These are phyloP conservation scores for Macrophomina pseudophaseolina DNA, from an alignment of 2,329 filamentous ascomycete genomes.

Conservation along the genomic window DNA sequence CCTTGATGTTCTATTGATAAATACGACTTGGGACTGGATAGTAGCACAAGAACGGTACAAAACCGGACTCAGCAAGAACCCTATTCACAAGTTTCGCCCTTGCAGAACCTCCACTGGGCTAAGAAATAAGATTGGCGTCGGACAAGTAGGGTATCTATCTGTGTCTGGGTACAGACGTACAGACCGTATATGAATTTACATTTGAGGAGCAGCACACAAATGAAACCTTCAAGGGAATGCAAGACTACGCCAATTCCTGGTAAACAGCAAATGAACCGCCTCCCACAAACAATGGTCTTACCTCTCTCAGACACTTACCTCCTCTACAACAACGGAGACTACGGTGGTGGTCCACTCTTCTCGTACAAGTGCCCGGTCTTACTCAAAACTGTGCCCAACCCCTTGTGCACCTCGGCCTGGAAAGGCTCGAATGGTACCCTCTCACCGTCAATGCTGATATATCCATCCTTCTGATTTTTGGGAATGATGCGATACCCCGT, in stretches of 20 bases:
- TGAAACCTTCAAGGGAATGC: background rate
- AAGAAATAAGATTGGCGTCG: background rate
- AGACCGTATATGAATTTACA: background rate
- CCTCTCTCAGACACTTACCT: background rate
- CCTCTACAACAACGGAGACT: background rate
- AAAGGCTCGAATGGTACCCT: conserved; percentile 84
- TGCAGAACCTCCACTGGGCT: background rate
- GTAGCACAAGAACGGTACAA: background rate
- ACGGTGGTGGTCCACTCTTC: conserved; percentile 39
- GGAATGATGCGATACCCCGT: conserved; percentile 86
- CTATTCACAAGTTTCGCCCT: background rate
- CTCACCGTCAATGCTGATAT: conserved; percentile 95
- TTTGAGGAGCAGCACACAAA: background rate
- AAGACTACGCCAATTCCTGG: background rate
- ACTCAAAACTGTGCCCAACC: conserved; percentile 83
- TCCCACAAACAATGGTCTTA: background rate
- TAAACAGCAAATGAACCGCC: background rate
- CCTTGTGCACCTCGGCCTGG: conserved; percentile 85
- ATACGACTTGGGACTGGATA: background rate
- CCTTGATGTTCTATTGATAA: background rate
- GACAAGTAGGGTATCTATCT: conserved; percentile 21
- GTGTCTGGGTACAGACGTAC: background rate
- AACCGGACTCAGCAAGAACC: background rate
- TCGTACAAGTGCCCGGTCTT: conserved; percentile 76
- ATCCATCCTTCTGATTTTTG: conserved; percentile 71